phyloP scores from a whole-genome alignment of 2,329 filamentous ascomycete genomes.

The Leptographium procerum region DNA sequence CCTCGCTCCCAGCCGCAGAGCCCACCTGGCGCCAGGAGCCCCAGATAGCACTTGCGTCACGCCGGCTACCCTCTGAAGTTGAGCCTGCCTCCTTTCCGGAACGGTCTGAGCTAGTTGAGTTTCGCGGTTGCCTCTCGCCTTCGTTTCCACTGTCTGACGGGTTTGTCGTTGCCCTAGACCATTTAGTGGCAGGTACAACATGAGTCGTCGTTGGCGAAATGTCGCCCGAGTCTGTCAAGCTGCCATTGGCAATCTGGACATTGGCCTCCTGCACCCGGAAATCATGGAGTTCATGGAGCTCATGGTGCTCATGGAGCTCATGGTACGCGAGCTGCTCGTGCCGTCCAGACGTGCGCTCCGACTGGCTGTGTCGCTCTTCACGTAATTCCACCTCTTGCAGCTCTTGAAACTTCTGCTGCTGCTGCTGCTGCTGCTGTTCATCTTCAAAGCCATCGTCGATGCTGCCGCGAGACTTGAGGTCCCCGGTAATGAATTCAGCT shows the following conservation, averaged over 20 bases:
- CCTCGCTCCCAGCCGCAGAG: constrained; percentile 37
- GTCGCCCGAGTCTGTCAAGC: constrained; percentile 18
- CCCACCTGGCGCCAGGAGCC: constrained; percentile 56
- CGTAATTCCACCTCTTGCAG: not conserved
- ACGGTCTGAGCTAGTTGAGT: constrained; percentile 16
- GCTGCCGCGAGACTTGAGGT: constrained; percentile 14
- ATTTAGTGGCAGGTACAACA: constrained; percentile 22
- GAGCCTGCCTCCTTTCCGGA: constrained; percentile 17
- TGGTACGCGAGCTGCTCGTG: not conserved
- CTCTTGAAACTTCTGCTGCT: not conserved
- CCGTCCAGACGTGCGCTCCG: not conserved
- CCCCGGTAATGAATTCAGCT: constrained; percentile 28
- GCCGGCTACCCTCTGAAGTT: constrained; percentile 20
- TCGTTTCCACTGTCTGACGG: constrained; percentile 34
- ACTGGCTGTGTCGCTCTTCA: not conserved
- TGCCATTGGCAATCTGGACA: constrained; percentile 5
- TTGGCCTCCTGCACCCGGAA: not conserved
- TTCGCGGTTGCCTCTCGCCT: constrained; percentile 25
- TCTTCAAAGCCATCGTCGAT: constrained; percentile 7
- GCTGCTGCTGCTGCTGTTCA: constrained; percentile 1
- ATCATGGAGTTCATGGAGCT: too few relatives aligned
- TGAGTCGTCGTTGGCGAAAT: constrained; percentile 26
- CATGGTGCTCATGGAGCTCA: too few relatives aligned
- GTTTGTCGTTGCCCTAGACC: constrained; percentile 18
- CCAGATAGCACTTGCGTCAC: constrained; percentile 49